Conservation (phyloP, 2,329 filamentous ascomycete species). For the Ramularia endophylla region DNA sequence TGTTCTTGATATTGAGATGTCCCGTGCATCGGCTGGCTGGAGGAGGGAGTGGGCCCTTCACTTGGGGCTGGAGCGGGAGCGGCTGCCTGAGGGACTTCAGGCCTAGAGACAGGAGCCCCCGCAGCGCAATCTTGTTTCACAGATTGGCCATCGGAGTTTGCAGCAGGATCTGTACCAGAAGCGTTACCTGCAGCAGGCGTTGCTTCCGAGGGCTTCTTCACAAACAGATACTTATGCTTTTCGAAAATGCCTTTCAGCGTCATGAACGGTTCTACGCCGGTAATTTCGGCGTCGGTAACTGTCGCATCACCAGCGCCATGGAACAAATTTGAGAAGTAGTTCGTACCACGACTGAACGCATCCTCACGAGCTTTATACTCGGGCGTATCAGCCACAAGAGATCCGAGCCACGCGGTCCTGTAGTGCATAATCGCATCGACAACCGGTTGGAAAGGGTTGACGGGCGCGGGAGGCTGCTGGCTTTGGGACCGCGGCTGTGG, state of each 20-base stretch:
- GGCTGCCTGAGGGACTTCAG: no score
- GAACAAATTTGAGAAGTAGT: not conserved
- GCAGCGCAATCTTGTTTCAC: no score
- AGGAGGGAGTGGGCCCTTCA: no score
- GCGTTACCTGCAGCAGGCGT: no score
- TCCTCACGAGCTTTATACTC: not conserved
- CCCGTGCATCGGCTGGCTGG: no score
- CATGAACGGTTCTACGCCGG: not conserved
- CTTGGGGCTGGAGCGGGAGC: no score
- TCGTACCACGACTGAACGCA: not conserved
- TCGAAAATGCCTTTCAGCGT: not conserved
- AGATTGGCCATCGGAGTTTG: no score
- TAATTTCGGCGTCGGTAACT: not conserved
- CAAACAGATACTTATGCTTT: slow-evolving; percentile 1
- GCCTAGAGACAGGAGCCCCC: no score
- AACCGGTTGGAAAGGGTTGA: slow-evolving; percentile 18
- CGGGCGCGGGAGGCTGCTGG: slow-evolving; percentile 10
- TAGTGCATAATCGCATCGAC: slow-evolving; percentile 23
- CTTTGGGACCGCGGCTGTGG: slow-evolving; percentile 9
- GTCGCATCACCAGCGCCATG: not conserved
- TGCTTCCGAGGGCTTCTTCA: not conserved
- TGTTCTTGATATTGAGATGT: no score
- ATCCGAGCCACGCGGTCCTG: slow-evolving; percentile 14
- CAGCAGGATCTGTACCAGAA: no score
- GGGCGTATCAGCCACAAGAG: slow-evolving; percentile 1